Evolutionary conservation across 2,329 filamentous ascomycete genomes (phyloP), one percentile per base, ranked within the genome.

Genomic region (Cucurbitaria berberidis): DNA sequence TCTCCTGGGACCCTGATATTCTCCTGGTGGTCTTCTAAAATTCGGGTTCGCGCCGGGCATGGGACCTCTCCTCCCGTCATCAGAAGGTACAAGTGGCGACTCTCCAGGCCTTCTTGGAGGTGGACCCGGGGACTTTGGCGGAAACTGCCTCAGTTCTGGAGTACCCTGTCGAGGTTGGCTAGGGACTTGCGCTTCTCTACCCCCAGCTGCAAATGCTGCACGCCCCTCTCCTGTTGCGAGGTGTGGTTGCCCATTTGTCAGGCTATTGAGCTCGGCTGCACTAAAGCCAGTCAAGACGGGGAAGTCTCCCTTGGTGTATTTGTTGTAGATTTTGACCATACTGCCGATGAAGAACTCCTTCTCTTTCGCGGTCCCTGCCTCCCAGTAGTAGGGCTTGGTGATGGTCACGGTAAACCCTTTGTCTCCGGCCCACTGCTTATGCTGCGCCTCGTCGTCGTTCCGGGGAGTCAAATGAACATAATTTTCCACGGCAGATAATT

Each of bases 301-400:
- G 27, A 86, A 77, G 67, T 88, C 89, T 11, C 66, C 65, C 52
- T 69, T 69, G 0, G 95, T 98, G 72, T 98, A 99, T 77, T 98
- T 99, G 66, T 88, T 88, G 74, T 90, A 99, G 62, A 99, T 97
- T 76, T 98, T 99, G 70, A 98, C 86, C 64, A 98, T 78, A 75
- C 93, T 97, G 29, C 90, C 92, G 68, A 99, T 95, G 76, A 99
- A 99, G 78, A 98, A 98, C 72, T 96, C 93, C 81, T 97, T 98
- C 77, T 99, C 95, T 78, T 97, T 97, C 47, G 90, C 84, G 0
- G 91, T 95, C 60, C 91, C 88, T 29, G 95, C 92, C 75, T 96
- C 87, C 95, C 95, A 99, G 75, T 95, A 99, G 77, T 99, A 99
- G 0, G 92, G 90, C 75, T 99, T 99, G 22, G 89, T 89, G 24